Percentiles rank a stretch among this genome's conserved stretches.
phyloP scores from a whole-genome alignment of 2,329 filamentous ascomycete genomes.

The Aspergillus felis region DNA sequence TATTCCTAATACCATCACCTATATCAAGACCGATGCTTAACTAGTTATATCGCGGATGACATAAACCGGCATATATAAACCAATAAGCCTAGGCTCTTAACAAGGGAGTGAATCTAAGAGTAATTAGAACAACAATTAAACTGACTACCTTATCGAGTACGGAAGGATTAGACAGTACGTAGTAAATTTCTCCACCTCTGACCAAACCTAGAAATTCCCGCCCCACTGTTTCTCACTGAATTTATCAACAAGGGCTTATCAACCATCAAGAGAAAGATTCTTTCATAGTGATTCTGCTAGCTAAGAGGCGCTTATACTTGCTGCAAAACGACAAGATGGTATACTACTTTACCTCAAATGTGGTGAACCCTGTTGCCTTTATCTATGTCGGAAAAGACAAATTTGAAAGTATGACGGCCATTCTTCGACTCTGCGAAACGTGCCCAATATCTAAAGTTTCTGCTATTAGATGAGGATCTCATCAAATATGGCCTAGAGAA shows the following conservation, averaged over 20 bases:
- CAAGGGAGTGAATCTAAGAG: background rate
- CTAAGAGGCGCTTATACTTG: background rate
- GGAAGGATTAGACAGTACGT: no score
- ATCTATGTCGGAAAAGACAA: constrained; percentile 99
- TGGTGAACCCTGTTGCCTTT: constrained; percentile 75
- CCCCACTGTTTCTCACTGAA: background rate
- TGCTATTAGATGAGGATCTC: constrained; percentile 76
- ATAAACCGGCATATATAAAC: background rate
- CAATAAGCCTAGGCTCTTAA: background rate
- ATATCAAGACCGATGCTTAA: background rate
- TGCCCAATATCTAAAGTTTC: constrained; percentile 11
- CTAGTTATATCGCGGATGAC: background rate
- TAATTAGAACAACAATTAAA: background rate
- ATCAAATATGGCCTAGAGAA: constrained; percentile 93
- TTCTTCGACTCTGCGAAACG: constrained; percentile 1
- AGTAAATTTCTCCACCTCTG: background rate
- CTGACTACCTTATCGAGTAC: background rate
- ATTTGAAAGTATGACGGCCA: constrained; percentile 73
- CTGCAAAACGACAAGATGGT: constrained; percentile 57
- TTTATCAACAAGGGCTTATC: background rate
- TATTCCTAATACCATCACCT: background rate
- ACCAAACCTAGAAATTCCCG: background rate
- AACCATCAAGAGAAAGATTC: background rate
- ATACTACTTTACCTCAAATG: constrained; percentile 88
- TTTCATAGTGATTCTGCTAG: background rate